A percentile compares a stretch with the other conserved stretches of the same genome.
Evolutionary conservation across 1,284 basidiomycete genomes (phyloP).

Genomic region (Tilletia indica): DNA sequence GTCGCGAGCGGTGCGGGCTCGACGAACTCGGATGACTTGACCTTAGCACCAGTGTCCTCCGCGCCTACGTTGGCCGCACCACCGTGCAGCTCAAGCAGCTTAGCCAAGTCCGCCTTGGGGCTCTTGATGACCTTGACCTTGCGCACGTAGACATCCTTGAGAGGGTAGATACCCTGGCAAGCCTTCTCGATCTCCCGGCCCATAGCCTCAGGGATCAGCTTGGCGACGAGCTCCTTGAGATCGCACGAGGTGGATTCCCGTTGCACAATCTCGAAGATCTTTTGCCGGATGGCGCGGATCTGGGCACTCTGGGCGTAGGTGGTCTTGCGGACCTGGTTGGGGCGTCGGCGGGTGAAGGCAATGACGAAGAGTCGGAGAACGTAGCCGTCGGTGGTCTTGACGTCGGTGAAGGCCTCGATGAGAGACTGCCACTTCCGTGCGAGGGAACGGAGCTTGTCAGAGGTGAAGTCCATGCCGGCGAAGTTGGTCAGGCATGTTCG

Average conservation of each 20-base stretch:
- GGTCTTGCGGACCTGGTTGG: slow-evolving; percentile 96
- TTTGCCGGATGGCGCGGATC: slow-evolving; percentile 95
- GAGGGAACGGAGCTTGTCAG: slow-evolving; percentile 98
- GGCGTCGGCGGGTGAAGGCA: slow-evolving; percentile 96
- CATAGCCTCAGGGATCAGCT: slow-evolving; percentile 98
- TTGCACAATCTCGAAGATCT: slow-evolving; percentile 99
- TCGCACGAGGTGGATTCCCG: slow-evolving; percentile 93
- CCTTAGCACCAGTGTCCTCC: slow-evolving; percentile 82
- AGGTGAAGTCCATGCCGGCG: slow-evolving; percentile 99
- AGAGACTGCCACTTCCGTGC: slow-evolving; percentile 99
- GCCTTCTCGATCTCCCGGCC: slow-evolving; percentile 99
- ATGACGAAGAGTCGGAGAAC: slow-evolving; percentile 98
- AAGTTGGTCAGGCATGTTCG: slow-evolving; percentile 99
- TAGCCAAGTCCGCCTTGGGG: slow-evolving; percentile 92
- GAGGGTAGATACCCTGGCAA: slow-evolving; percentile 88
- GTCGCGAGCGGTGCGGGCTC: slow-evolving; percentile 82
- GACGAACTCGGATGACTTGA: slow-evolving; percentile 81
- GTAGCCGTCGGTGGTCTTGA: slow-evolving; percentile 99
- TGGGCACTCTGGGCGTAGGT: slow-evolving; percentile 96
- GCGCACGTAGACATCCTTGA: slow-evolving; percentile 87
- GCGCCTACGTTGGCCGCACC: slow-evolving; percentile 59
- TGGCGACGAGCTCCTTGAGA: slow-evolving; percentile 89
- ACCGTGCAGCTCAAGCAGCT: slow-evolving; percentile 92
- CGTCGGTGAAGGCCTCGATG: slow-evolving; percentile 97
- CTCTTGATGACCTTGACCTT: slow-evolving; percentile 90